These are phyloP conservation scores for Sphagnurus paluster DNA, from an alignment of 1,284 basidiomycete species.

Conservation along the genomic window DNA sequence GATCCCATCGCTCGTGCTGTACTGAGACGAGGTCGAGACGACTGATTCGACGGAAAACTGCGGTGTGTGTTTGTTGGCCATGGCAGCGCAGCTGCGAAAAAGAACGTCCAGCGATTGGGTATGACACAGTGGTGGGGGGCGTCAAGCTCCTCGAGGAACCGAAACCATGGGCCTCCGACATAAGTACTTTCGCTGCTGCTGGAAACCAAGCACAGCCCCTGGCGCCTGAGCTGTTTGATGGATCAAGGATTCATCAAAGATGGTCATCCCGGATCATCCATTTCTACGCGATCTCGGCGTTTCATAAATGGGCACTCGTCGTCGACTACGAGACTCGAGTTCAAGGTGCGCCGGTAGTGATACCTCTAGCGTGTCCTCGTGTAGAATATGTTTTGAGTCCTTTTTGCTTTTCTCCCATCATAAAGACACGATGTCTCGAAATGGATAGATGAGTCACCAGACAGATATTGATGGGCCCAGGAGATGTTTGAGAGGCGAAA, in stretches of 20 bases:
- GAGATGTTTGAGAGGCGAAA: too few relatives aligned
- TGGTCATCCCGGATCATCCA: constrained; percentile 8
- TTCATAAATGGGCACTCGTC: too few relatives aligned
- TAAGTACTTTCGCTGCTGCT: constrained; percentile 18
- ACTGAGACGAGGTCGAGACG: constrained; percentile 21
- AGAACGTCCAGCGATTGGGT: constrained; percentile 23
- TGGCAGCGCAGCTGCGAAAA: constrained; percentile 31
- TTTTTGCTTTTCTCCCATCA: too few relatives aligned
- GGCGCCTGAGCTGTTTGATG: constrained; percentile 15
- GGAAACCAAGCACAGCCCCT: constrained; percentile 20
- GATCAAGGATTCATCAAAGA: constrained; percentile 15
- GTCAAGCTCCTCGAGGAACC: constrained; percentile 24
- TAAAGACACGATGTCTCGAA: too few relatives aligned
- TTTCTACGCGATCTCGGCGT: constrained; percentile 1
- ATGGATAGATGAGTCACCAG: too few relatives aligned
- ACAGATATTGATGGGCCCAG: too few relatives aligned
- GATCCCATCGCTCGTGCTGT: constrained; percentile 15
- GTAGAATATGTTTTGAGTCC: too few relatives aligned
- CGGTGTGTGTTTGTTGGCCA: constrained; percentile 25
- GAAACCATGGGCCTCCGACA: constrained; percentile 9
- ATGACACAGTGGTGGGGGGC: constrained; percentile 19
- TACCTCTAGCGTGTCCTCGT: too few relatives aligned
- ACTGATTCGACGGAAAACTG: constrained; percentile 28
- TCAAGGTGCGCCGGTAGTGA: too few relatives aligned
- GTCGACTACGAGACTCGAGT: too few relatives aligned